Evolutionary conservation across 805 yeast species (phyloP).

Genomic region (Cyberlindnera mrakii): DNA sequence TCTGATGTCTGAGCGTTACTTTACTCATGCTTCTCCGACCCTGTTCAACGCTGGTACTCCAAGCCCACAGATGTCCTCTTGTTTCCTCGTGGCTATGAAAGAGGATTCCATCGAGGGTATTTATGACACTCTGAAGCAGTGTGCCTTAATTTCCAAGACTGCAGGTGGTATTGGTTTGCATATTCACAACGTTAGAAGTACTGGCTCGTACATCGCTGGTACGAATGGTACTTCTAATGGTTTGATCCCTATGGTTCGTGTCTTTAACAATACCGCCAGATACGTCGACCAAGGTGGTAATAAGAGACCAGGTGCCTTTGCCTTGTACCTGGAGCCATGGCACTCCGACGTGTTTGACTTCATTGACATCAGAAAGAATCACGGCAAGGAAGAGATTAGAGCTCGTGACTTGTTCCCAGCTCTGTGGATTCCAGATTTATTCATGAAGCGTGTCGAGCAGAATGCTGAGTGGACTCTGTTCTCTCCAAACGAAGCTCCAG

Average conservation of each 20-base stretch:
- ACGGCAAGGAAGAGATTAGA: slow-evolving; percentile 89
- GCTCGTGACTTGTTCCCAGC: slow-evolving; percentile 93
- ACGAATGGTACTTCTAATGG: slow-evolving; percentile 93
- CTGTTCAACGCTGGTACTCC: slow-evolving; percentile 91
- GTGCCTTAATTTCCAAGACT: slow-evolving; percentile 87
- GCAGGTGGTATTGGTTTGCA: slow-evolving; percentile 96
- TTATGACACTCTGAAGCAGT: slow-evolving; percentile 78
- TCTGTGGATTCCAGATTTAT: slow-evolving; percentile 90
- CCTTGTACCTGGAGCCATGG: slow-evolving; percentile 94
- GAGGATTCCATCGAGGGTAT: slow-evolving; percentile 96
- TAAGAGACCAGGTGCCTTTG: slow-evolving; percentile 97
- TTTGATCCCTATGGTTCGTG: slow-evolving; percentile 92
- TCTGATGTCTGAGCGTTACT: slow-evolving; percentile 78
- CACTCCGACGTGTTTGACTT: slow-evolving; percentile 88
- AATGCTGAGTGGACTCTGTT: slow-evolving; percentile 84
- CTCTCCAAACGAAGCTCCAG: slow-evolving; percentile 86
- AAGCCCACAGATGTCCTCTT: slow-evolving; percentile 79
- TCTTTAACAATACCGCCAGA: slow-evolving; percentile 91
- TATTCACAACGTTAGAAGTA: slow-evolving; percentile 77
- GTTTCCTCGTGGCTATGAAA: slow-evolving; percentile 86
- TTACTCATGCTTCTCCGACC: slow-evolving; percentile 95
- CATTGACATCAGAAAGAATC: slow-evolving; percentile 82
- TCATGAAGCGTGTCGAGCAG: slow-evolving; percentile 82
- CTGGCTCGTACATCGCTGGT: slow-evolving; percentile 85
- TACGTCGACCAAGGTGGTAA: slow-evolving; percentile 98